Conservation (phyloP, 2,329 filamentous ascomycete species). For the Tolypocladium inflatum region DNA sequence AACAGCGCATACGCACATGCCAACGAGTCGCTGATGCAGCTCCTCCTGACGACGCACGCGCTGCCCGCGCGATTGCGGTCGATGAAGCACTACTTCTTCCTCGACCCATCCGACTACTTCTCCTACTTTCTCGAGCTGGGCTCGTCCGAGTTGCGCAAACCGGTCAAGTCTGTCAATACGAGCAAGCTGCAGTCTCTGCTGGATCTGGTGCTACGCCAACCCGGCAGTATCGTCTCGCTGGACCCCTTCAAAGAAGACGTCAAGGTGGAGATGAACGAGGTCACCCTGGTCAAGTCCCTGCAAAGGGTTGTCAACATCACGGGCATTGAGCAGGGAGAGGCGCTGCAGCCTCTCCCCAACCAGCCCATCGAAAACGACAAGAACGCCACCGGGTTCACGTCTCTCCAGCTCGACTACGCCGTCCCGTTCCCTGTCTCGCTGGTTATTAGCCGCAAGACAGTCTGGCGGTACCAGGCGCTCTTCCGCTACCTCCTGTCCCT, state of each 20-base stretch:
- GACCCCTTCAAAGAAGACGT: slow-evolving; percentile 98
- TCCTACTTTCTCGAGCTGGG: slow-evolving; percentile 94
- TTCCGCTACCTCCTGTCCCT: slow-evolving; percentile 90
- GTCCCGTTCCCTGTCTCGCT: slow-evolving; percentile 93
- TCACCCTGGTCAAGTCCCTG: slow-evolving; percentile 83
- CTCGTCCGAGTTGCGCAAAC: slow-evolving; percentile 81
- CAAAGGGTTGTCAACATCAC: slow-evolving; percentile 96
- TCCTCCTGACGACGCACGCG: slow-evolving; percentile 86
- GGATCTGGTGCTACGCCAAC: slow-evolving; percentile 93
- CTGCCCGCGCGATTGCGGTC: slow-evolving; percentile 80
- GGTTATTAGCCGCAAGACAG: slow-evolving; percentile 89
- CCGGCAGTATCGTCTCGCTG: slow-evolving; percentile 83
- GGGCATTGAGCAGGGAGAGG: slow-evolving; percentile 84
- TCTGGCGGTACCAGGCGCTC: slow-evolving; percentile 92
- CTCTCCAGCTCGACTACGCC: slow-evolving; percentile 84
- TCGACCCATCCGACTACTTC: slow-evolving; percentile 96
- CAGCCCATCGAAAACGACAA: slow-evolving; percentile 70
- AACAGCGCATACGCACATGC: slow-evolving; percentile 91
- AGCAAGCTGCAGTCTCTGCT: slow-evolving; percentile 89
- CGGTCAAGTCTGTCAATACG: slow-evolving; percentile 79
- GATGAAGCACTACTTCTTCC: slow-evolving; percentile 97
- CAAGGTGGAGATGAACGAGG: slow-evolving; percentile 94
- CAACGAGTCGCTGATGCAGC: slow-evolving; percentile 83
- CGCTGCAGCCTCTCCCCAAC: slow-evolving; percentile 62
- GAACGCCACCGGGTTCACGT: slow-evolving; percentile 82